These are phyloP conservation scores for Petunia axillaris DNA, from an alignment of 257 asterid genomes.

Conservation along the genomic window DNA sequence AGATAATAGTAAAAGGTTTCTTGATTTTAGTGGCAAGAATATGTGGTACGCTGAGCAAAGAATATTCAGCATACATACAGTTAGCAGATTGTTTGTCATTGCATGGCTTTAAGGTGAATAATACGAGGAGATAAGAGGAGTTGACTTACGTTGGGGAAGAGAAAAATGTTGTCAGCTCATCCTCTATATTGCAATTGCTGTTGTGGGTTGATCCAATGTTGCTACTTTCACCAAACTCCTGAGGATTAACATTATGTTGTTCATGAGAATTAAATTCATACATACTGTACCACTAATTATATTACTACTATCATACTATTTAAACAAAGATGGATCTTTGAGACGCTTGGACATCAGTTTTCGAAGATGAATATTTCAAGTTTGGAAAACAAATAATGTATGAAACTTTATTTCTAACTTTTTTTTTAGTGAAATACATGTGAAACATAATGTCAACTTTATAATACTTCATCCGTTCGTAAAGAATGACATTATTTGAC, in stretches of 20 bases:
- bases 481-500: no score
- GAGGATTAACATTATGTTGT: neutral
- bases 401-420: no score
- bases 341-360: no score
- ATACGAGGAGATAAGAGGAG: neutral
- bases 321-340: no score
- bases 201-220: conserved; percentile 17
- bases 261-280: neutral
- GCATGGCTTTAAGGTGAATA: neutral
- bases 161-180: neutral
- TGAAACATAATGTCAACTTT: no score
- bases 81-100: neutral
- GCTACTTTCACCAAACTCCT: neutral
- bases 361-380: no score
- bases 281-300: no score
- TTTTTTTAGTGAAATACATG: no score
- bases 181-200: neutral
- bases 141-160: conserved; percentile 11
- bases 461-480: no score
- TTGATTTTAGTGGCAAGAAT: neutral
- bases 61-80: neutral
- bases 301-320: no score
- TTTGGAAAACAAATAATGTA: no score
- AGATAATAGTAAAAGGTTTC: neutral
- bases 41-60: neutral